These are phyloP conservation scores for Monoraphidium neglectum DNA, from an alignment of 139 green algal species.

Conservation along the genomic window DNA sequence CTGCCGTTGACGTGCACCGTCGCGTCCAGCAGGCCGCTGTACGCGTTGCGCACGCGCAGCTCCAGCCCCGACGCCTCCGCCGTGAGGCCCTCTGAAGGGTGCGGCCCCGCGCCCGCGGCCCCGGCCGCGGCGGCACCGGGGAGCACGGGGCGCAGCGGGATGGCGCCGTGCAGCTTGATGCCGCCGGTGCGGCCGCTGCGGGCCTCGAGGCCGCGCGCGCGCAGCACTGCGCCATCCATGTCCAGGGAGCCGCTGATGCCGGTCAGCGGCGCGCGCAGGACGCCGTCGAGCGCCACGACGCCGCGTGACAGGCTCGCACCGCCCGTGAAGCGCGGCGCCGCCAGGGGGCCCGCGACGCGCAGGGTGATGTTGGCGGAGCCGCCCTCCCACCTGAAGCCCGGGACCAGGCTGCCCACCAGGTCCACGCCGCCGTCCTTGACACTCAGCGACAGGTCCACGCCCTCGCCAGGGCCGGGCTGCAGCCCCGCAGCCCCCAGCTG, in stretches of 20 bases:
- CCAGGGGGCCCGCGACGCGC: slow-evolving; percentile 41
- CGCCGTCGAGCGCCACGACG: background rate
- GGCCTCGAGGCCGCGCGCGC: slow-evolving; percentile 69
- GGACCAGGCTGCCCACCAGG: slow-evolving; percentile 71
- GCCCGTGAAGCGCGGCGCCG: slow-evolving; percentile 38
- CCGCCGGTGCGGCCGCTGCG: slow-evolving; percentile 65
- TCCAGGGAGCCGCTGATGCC: slow-evolving; percentile 30
- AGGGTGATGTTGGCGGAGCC: slow-evolving; percentile 74
- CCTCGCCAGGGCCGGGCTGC: slow-evolving; percentile 8
- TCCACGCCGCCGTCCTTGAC: slow-evolving; percentile 85
- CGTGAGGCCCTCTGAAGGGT: slow-evolving; percentile 19
- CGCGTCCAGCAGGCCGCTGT: slow-evolving; percentile 72
- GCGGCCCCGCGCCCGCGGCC: background rate
- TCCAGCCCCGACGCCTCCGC: slow-evolving; percentile 62
- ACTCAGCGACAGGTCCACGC: slow-evolving; percentile 55
- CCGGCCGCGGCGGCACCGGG: background rate
- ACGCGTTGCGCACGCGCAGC: slow-evolving; percentile 70
- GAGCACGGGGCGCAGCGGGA: slow-evolving; percentile 50
- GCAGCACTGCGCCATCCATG: slow-evolving; percentile 25
- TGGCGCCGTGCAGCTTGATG: slow-evolving; percentile 56
- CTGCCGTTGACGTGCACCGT: slow-evolving; percentile 50
- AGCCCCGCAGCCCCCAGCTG: background rate
- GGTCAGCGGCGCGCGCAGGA: slow-evolving; percentile 35
- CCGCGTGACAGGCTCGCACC: slow-evolving; percentile 36
- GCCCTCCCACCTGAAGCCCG: slow-evolving; percentile 71